These are phyloP conservation scores for Pythium rhizo-oryzae DNA, from an alignment of 352 stramenopile genomes.

Conservation along the genomic window DNA sequence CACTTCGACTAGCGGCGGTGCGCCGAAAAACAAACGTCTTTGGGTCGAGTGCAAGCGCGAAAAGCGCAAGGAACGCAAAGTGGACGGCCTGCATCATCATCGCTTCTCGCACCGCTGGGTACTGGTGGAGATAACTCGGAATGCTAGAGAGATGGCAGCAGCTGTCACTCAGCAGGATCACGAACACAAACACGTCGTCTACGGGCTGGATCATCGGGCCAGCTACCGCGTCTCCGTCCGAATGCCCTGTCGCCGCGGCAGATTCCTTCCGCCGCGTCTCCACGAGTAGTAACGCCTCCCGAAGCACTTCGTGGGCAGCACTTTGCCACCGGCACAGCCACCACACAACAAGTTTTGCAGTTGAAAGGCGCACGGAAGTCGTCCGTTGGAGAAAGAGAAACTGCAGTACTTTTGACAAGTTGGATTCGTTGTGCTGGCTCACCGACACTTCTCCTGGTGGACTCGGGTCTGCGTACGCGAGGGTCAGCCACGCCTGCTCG, in stretches of 20 bases:
- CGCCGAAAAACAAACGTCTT: constrained; percentile 21
- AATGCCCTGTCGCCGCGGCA: not conserved
- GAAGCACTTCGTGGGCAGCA: constrained; percentile 47
- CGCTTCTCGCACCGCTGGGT: constrained; percentile 22
- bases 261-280: constrained; percentile 25
- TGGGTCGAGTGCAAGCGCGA: constrained; percentile 21
- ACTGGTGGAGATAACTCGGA: constrained; percentile 28
- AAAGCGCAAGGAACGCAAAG: constrained; percentile 36
- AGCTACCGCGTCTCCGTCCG: not conserved
- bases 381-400: constrained; percentile 57
- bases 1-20: constrained; percentile 4
- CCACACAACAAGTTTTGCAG: constrained; percentile 60
- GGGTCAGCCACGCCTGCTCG: constrained; percentile 66
- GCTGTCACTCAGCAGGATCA: constrained; percentile 38
- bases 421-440: constrained; percentile 14
- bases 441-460: not conserved
- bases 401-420: constrained; percentile 32
- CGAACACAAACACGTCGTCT: constrained; percentile 36
- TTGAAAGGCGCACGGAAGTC: constrained; percentile 38
- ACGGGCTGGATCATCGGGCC: constrained; percentile 28
- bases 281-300: constrained; percentile 24
- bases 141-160: constrained; percentile 31
- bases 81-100: constrained; percentile 39
- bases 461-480: constrained; percentile 38
- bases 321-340: constrained; percentile 70